These are phyloP conservation scores for Letharia columbiana DNA, from an alignment of 495 filamentous ascomycete genomes.

Conservation along the genomic window DNA sequence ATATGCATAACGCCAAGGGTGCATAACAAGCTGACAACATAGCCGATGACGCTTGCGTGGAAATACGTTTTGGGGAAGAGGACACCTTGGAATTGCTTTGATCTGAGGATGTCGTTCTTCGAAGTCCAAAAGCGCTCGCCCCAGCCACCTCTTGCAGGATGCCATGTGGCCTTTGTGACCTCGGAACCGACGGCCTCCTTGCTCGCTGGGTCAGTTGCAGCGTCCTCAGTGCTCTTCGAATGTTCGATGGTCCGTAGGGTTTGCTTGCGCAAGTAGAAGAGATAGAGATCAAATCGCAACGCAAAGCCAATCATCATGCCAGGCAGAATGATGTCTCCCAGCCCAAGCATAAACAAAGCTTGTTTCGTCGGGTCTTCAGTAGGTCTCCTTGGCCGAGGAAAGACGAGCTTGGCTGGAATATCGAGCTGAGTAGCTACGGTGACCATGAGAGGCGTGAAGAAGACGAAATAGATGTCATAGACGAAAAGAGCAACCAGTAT, in stretches of 20 bases:
- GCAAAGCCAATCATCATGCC: constrained; percentile 85
- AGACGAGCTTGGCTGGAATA: constrained; percentile 87
- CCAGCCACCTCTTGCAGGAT: constrained; percentile 59
- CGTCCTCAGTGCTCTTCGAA: constrained; percentile 27
- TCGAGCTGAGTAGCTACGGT: constrained; percentile 87
- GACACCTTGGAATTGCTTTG: constrained; percentile 12
- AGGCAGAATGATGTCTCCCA: constrained; percentile 91
- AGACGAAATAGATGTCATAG: constrained; percentile 96
- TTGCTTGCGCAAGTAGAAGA: constrained; percentile 60
- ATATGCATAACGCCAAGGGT: constrained; percentile 72
- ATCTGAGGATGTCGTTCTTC: constrained; percentile 19
- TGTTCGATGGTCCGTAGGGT: constrained; percentile 7
- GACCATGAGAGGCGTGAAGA: constrained; percentile 95
- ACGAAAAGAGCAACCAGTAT: constrained; percentile 75
- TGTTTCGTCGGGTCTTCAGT: constrained; percentile 32
- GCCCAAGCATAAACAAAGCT: constrained; percentile 73
- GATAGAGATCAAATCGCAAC: constrained; percentile 81
- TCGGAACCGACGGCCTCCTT: constrained; percentile 25
- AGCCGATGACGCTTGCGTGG: constrained; percentile 66
- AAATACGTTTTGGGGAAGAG: constrained; percentile 85
- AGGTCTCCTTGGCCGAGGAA: constrained; percentile 53
- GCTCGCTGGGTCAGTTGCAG: constrained; percentile 22
- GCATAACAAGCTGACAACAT: constrained; percentile 66
- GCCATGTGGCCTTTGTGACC: constrained; percentile 47
- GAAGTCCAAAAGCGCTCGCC: constrained; percentile 79